Conservation (phyloP, 306 rosid species). For the Hippophae gyantsensis region DNA sequence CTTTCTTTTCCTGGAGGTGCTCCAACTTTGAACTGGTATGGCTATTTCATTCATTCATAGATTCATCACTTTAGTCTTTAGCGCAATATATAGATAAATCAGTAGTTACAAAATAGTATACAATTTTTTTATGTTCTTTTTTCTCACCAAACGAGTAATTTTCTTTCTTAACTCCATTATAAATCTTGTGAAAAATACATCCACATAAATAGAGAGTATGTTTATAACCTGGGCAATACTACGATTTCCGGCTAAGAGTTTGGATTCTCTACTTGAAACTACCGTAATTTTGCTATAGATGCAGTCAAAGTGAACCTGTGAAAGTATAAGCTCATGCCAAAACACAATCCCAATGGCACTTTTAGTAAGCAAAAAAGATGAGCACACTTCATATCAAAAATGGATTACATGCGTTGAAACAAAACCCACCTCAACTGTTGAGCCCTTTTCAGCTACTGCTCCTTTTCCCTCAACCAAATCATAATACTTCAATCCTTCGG, state of each 20-base stretch:
- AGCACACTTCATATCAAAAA: too few species aligned
- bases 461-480: conserved; percentile 85
- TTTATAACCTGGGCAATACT: conserved; percentile 62
- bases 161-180: too few species aligned
- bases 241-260: conserved; percentile 88
- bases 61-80: background rate
- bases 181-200: too few species aligned
- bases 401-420: too few species aligned
- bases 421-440: conserved; percentile 53
- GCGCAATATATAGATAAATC: too few species aligned
- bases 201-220: background rate
- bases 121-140: too few species aligned
- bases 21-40: conserved; percentile 82
- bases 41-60: conserved; percentile 34
- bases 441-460: conserved; percentile 60
- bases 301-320: conserved; percentile 90
- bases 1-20: conserved; percentile 87
- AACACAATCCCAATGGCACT: background rate
- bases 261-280: conserved; percentile 83
- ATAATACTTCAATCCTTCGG: conserved; percentile 72
- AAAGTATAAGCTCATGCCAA: background rate
- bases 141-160: too few species aligned
- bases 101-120: too few species aligned
- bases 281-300: conserved; percentile 74
- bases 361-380: background rate